A percentile compares a stretch with the other conserved stretches of the same genome.
Evolutionary conservation across 2,329 filamentous ascomycete genomes (phyloP).

Genomic region (Fusarium graminum): DNA sequence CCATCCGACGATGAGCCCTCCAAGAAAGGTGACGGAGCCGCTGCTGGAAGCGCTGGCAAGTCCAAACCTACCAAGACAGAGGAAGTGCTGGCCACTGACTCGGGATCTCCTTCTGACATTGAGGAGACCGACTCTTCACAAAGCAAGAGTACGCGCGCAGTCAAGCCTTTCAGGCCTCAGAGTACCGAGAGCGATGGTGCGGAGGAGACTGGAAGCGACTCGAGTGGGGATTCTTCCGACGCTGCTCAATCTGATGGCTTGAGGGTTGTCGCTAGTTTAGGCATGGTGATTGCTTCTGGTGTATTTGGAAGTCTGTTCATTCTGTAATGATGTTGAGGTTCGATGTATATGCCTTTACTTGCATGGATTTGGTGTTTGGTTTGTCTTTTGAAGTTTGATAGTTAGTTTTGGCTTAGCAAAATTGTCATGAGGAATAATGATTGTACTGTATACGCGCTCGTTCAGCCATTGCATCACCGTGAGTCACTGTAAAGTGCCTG

Average conservation of each 20-base stretch:
- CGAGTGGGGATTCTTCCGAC: slow-evolving; percentile 1
- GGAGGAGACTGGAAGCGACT: slow-evolving; percentile 16
- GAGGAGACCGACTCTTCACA: slow-evolving; percentile 2
- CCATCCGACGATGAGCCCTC: not conserved
- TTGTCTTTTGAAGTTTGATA: not conserved
- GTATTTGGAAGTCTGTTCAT: slow-evolving; percentile 33
- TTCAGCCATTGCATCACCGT: not conserved
- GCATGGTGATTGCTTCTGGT: slow-evolving; percentile 30
- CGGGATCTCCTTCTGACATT: slow-evolving; percentile 4
- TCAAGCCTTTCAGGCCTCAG: slow-evolving; percentile 36
- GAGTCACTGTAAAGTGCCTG: not conserved
- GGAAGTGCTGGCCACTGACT: slow-evolving; percentile 33
- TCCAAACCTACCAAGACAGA: not conserved
- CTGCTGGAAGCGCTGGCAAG: not conserved
- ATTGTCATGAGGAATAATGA: not conserved
- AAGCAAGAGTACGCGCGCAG: slow-evolving; percentile 8
- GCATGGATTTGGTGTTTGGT: slow-evolving; percentile 20
- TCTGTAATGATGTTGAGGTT: slow-evolving; percentile 9
- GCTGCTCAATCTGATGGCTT: slow-evolving; percentile 21
- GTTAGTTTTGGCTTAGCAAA: not conserved
- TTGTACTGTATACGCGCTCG: not conserved
- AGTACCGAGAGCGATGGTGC: slow-evolving; percentile 8
- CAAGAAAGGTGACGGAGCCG: not conserved
- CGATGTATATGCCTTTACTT: not conserved
- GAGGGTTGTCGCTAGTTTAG: slow-evolving; percentile 18